Base-by-base conservation (phyloP, 2,329 filamentous ascomycete species). In the Aureobasidium sp. region DNA sequence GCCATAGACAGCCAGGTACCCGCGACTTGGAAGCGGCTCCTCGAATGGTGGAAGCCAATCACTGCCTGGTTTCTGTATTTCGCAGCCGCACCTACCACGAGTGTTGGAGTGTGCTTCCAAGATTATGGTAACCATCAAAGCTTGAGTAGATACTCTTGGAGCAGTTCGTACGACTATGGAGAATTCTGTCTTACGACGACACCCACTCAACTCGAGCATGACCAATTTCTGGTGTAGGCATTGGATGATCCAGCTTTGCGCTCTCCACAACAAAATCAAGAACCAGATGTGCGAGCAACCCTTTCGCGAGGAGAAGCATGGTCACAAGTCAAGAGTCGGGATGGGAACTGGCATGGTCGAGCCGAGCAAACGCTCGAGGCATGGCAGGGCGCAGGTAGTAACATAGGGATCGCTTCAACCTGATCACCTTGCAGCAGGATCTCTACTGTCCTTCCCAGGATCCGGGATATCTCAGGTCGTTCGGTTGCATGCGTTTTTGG, bases 121-220 rank as follows among this genome's bases (percentile, higher is more conserved):
- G 43, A 49, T 49, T 27, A 33, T 49, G 27, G n/a, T 19, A 19
- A 21, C 27, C 17, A 33, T 49, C 15, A 21, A 50, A 37, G 7
- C 29, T 37, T 5, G n/a, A 21, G 27, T 13, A 15, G n/a, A 6
- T 33, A n/a, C n/a, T 25, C 19, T 17, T 19, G 25, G 31, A 50
- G 19, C 31, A 31, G 47, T 11, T 7, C 11, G 29, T 21, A 23
- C n/a, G 9, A 23, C n/a, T 33, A 9, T 27, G 10, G 3, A 15
- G 25, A 4, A 8, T 5, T 21, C 15, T 33, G 19, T 38, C 23
- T 38, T 27, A 53, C 29, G 37, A 55, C 21, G 51, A 55, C 51
- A 55, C 51, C 51, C 51, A 55, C 51, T 55, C 8, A 4, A 17
- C n/a, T 11, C n/a, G 4, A 55, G 51, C 51, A 55, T 55, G 51